Conservation (phyloP, 257 asterid genomes). For the Perilla frutescens region DNA sequence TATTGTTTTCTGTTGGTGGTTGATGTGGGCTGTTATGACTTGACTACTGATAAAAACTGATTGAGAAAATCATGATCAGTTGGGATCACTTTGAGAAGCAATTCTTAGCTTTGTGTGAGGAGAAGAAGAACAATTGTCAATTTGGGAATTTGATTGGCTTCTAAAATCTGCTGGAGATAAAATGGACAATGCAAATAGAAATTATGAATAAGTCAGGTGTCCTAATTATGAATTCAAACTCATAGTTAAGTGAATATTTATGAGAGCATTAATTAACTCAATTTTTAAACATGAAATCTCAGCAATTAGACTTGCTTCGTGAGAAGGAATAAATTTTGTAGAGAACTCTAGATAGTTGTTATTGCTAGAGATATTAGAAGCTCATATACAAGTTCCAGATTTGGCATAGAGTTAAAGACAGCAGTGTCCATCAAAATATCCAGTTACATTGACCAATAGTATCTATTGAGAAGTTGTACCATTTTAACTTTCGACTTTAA, state of each 20-base stretch:
- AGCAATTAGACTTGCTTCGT: slow-evolving; percentile 19
- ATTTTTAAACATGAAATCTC: slow-evolving; percentile 25
- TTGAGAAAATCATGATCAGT: slow-evolving; percentile 1
- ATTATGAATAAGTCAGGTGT: slow-evolving; percentile 20
- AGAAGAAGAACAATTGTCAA: slow-evolving; percentile 24
- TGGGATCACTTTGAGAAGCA: slow-evolving; percentile 19
- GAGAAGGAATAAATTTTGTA: slow-evolving; percentile 6
- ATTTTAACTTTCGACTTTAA: slow-evolving; percentile 20
- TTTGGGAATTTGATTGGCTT: slow-evolving; percentile 20
- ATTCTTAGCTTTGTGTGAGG: slow-evolving; percentile 30
- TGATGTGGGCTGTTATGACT: slow-evolving; percentile 8
- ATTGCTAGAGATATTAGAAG: slow-evolving; percentile 27
- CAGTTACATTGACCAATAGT: slow-evolving; percentile 21
- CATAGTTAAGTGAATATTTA: slow-evolving; percentile 27
- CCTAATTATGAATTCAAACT: slow-evolving; percentile 20
- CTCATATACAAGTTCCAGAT: slow-evolving; percentile 15
- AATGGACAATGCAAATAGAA: neutral
- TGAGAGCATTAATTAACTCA: slow-evolving; percentile 27
- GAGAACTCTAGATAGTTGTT: slow-evolving; percentile 27
- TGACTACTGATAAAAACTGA: slow-evolving; percentile 25
- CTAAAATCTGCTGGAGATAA: slow-evolving; percentile 27
- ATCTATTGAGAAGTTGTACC: slow-evolving; percentile 1
- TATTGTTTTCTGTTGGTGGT: slow-evolving; percentile 29
- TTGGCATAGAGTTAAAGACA: slow-evolving; percentile 22
- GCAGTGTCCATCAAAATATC: slow-evolving; percentile 16